Percentiles rank a stretch among this genome's conserved stretches.
phyloP scores from a whole-genome alignment of 495 filamentous ascomycete genomes.

The Amorphotheca resinae region DNA sequence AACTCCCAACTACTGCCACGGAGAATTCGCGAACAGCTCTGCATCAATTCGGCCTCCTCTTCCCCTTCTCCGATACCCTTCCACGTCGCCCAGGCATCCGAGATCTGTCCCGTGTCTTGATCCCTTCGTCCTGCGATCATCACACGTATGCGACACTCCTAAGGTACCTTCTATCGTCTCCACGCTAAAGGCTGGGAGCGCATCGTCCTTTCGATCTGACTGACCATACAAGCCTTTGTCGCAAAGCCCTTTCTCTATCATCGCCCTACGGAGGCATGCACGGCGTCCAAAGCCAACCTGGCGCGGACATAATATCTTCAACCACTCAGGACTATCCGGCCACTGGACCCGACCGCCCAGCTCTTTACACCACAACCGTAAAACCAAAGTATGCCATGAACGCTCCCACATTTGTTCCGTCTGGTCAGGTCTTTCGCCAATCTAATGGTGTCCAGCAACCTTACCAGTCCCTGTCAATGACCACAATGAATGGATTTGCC shows the following conservation, averaged over 20 bases:
- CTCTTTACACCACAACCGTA: constrained; percentile 7
- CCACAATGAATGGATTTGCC: constrained; percentile 19
- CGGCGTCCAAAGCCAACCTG: constrained; percentile 6
- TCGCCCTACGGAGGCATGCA: constrained; percentile 15
- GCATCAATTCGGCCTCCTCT: not conserved
- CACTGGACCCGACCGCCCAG: constrained; percentile 2
- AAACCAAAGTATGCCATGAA: constrained; percentile 22
- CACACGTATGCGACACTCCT: constrained; percentile 1
- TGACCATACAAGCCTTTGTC: not conserved
- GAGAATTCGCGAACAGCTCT: not conserved
- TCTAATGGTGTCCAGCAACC: constrained; percentile 16
- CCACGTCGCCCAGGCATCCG: no score
- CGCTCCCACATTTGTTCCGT: constrained; percentile 16
- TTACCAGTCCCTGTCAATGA: constrained; percentile 19
- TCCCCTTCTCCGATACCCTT: no score
- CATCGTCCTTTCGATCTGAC: not conserved
- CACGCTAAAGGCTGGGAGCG: constrained; percentile 1
- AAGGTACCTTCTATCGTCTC: not conserved
- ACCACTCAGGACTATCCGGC: not conserved
- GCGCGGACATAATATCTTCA: constrained; percentile 8
- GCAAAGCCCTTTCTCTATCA: not conserved
- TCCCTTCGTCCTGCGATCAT: not conserved
- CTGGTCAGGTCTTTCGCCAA: constrained; percentile 16
- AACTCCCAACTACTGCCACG: not conserved
- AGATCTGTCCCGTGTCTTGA: no score